phyloP scores from a whole-genome alignment of 2,329 filamentous ascomycete species.

The Zasmidium angulare region DNA sequence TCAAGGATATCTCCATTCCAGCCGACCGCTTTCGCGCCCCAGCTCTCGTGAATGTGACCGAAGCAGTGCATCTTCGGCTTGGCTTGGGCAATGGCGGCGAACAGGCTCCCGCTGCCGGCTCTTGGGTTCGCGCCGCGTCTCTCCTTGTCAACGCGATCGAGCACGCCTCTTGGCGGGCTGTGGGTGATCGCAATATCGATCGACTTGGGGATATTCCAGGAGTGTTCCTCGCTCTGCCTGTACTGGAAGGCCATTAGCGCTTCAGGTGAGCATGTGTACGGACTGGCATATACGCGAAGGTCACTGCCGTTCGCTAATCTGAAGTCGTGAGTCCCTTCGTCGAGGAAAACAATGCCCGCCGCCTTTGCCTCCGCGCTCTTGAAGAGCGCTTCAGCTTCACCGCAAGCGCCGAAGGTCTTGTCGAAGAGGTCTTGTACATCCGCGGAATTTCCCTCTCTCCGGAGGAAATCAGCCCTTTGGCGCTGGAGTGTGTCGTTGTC shows the following conservation, averaged over 20 bases:
- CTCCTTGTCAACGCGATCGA: constrained; percentile 46
- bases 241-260: constrained; percentile 55
- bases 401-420: constrained; percentile 10
- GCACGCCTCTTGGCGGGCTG: constrained; percentile 54
- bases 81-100: constrained; percentile 51
- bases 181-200: constrained; percentile 63
- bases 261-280: constrained; percentile 56
- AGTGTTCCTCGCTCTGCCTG: constrained; percentile 46
- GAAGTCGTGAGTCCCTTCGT: constrained; percentile 53
- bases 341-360: constrained; percentile 55
- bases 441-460: too few relatives aligned
- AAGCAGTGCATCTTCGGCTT: constrained; percentile 60
- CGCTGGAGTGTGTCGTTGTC: constrained; percentile 14
- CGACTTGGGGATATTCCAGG: constrained; percentile 30
- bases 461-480: too few relatives aligned
- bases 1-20: constrained; percentile 38
- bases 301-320: constrained; percentile 49
- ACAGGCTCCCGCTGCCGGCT: constrained; percentile 58
- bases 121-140: not conserved
- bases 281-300: constrained; percentile 55
- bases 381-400: constrained; percentile 23
- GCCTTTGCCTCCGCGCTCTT: constrained; percentile 34
- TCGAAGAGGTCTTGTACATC: constrained; percentile 6
- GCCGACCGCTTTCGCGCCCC: constrained; percentile 44
- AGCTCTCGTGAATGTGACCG: constrained; percentile 62